Evolutionary conservation across 139 green algal species (phyloP), one percentile per base, ranked within the genome.

Genomic region (Bryopsis sp.): DNA sequence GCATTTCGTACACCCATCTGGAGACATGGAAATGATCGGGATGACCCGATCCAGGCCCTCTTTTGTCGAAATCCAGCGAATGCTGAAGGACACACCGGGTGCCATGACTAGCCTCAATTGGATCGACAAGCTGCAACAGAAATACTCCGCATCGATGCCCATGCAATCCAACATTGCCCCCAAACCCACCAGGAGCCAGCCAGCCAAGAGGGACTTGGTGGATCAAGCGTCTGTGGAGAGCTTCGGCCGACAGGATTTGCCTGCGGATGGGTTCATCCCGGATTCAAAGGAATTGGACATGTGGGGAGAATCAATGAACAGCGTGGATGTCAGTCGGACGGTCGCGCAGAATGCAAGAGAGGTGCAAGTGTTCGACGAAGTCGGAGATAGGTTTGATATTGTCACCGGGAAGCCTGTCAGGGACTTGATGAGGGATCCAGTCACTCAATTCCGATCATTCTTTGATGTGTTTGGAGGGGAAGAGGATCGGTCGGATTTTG

Each of bases 391-490:
- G 11, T 5, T 57, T 7, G 62, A 69, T 35, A 69, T 69, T 36
- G 43, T 69, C 22, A 69, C 62, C 3, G 62, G 62, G 28, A 26
- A 69, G 29, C 5, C 29, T 26, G 37, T 58, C 7, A 35, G 37
- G 26, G 62, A 69, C 37, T 37, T 69, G 31, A 69, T 33, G 26
- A 5, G 31, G 4, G 62, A 54, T 57, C 62, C 62, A n/a, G 4
- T 69, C 3, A 4, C 35, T 31, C 19, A 69, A 24, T 54, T 54
- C 43, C 11, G 19, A 19, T 57, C 7, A 4, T 24, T 69, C 39
- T 57, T 39, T 65, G 58, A 50, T 50, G 11, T 11, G 43, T 15
- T 26, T 26, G 43, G 15, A 50, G 11, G 43, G 15, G 11, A 15
- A 50, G 11, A 26, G 11, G 43, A 26, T 26, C 11, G 15, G 43